Evolutionary conservation across 2,329 filamentous ascomycete genomes (phyloP), one percentile per base, ranked within the genome.

Genomic region (Pleoardoris graminearum): DNA sequence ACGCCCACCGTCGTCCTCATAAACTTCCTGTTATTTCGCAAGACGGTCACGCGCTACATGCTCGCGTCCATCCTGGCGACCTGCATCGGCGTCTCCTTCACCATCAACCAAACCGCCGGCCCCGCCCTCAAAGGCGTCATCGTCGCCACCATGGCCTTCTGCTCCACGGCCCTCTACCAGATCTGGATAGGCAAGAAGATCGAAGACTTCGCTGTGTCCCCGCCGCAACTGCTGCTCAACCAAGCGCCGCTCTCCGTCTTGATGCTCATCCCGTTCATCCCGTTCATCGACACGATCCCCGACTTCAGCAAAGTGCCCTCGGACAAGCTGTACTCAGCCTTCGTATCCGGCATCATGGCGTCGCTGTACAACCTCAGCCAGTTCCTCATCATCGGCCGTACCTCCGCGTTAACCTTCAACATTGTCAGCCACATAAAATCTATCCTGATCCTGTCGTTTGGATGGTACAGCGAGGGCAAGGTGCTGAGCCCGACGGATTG

Each of bases 101-200:
- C 76, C 5, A 78, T 77, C 55, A 73, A 72, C 42, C 70, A 70
- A 22, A 68, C 70, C 1, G 67, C 74, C 35, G 74, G 72, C 50
- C 76, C 72, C 7, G 67, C 70, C n/a, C 63, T 73, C 3, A 66
- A 75, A 11, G 76, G 76, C 22, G 71, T 75, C 21, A 73, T 76
- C 11, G 72, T 77, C 51, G 76, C 76, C 1, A 69, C 72, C 3
- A 62, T 75, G 29, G 76, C 76, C 7, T 78, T 78, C 55, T 74
- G 71, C 50, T 73, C 75, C 2, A 78, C 76, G 7, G 76, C 75
- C 1, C 73, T 78, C 41, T 78, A 78, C 54, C 76, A 78, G 61
- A 77, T 78, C 41, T 78, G 76, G 76, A 78, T 78, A 51, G 76
- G 76, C 57, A 78, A 78, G 71, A 78, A 78, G 62, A 77, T 78